Base-by-base conservation (phyloP, 2,329 filamentous ascomycete species). In the Trichoderma pleuroti region DNA sequence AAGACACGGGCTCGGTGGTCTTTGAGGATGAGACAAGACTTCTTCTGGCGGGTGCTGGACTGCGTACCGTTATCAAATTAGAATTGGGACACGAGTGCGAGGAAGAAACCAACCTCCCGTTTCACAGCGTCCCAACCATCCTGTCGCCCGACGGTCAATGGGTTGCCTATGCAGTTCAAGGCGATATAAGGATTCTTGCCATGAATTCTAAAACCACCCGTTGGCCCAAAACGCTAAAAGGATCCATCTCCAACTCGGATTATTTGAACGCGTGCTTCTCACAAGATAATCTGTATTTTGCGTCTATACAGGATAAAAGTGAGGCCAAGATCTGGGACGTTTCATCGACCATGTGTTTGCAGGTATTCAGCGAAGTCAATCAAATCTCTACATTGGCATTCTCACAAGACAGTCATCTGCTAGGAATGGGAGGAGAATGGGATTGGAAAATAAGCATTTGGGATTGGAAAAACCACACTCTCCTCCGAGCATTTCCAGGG, bases 401-500 rank as follows among this genome's bases (percentile, higher is more conserved):
- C 28, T 49, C 39, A 8, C 18, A 6, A 32, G 60, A 63, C n/a
- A 18, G 24, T 24, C 32, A 3, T 11, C 16, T 39, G 11, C 12
- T 39, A 2, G 57, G 21, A 26, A 26, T 10, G 11, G 26, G 26
- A 11, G 6, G 3, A 26, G 5, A 2, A 9, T 12, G 4, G 5
- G 6, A 21, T 10, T 10, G 21, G 12, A 28, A 18, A 8, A 46
- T 62, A 11, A 6, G 7, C 24, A 21, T 62, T 10, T 62, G 60
- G 60, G 60, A 62, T 9, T 46, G 24, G 36, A 46, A n/a, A 30
- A n/a, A 9, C 4, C 4, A 2, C 11, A 9, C 6, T 32, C 11
- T 39, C 11, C 39, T 49, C 2, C 72, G 73, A 56, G 74, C 70
- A 16, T 72, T 74, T n/a, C 68, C 68, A 30, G 75, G 73, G 7